A percentile compares a stretch with the other conserved stretches of the same genome.
Conservation (phyloP, 768 basidiomycete species). For the Leccinum truebloodii region DNA sequence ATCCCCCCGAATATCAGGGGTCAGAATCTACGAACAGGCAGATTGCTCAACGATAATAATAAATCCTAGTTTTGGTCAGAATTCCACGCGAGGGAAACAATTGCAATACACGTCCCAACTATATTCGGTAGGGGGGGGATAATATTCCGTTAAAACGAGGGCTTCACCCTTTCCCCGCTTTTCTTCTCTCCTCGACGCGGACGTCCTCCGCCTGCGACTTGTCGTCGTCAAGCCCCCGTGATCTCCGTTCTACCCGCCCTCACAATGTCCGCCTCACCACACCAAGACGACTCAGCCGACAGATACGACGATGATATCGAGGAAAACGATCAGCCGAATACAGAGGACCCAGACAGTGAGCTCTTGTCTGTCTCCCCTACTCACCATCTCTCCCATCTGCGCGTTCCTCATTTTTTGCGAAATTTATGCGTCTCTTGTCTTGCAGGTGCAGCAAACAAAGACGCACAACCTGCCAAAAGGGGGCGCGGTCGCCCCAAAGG, state of each 20-base stretch:
- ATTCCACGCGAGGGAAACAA: slow-evolving; percentile 72
- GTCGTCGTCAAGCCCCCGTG: slow-evolving; percentile 27
- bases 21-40: slow-evolving; percentile 48
- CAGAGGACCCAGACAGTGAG: slow-evolving; percentile 35
- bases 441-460: slow-evolving; percentile 43
- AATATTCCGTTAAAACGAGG: slow-evolving; percentile 76
- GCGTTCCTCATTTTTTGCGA: slow-evolving; percentile 16
- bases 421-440: slow-evolving; percentile 24
- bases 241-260: slow-evolving; percentile 21
- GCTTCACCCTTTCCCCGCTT: slow-evolving; percentile 64
- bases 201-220: slow-evolving; percentile 25
- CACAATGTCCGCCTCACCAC: slow-evolving; percentile 64
- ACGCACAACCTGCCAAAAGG: slow-evolving; percentile 56
- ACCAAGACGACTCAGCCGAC: slow-evolving; percentile 54
- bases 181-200: slow-evolving; percentile 46
- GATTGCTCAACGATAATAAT: slow-evolving; percentile 58
- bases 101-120: slow-evolving; percentile 59
- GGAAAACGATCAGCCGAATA: slow-evolving; percentile 45
- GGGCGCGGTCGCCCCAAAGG: slow-evolving; percentile 89
- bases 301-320: slow-evolving; percentile 62
- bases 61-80: slow-evolving; percentile 54
- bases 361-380: slow-evolving; percentile 11
- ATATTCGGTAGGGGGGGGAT: slow-evolving; percentile 64
- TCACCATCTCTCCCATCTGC: slow-evolving; percentile 13
- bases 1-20: slow-evolving; percentile 59